Evolutionary conservation across 2,329 filamentous ascomycete genomes (phyloP).

Genomic region (Colletotrichum sansevieriae): DNA sequence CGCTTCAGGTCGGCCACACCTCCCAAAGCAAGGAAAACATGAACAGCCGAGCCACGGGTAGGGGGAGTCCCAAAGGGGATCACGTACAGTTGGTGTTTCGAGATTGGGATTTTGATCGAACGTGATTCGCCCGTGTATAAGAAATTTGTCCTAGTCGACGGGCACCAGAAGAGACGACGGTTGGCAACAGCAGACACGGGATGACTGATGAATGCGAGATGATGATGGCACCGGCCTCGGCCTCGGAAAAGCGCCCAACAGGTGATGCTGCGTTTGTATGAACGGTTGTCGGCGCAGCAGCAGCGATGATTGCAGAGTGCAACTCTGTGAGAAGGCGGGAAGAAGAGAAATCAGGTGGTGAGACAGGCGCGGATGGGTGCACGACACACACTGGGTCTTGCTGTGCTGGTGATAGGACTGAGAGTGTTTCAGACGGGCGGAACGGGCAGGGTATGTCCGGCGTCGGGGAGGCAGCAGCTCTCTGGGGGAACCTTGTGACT

Average conservation of each 20-base stretch:
- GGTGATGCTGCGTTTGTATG: constrained; percentile 1
- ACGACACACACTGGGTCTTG: constrained; percentile 39
- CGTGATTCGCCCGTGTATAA: constrained; percentile 44
- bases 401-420: constrained; percentile 37
- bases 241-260: constrained; percentile 8
- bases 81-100: constrained; percentile 61
- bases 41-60: constrained; percentile 51
- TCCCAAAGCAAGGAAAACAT: constrained; percentile 47
- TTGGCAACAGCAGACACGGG: constrained; percentile 7
- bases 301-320: constrained; percentile 13
- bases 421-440: constrained; percentile 58
- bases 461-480: constrained; percentile 37
- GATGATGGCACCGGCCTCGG: constrained; percentile 34
- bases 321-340: constrained; percentile 21
- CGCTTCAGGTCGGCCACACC: constrained; percentile 44
- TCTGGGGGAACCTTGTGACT: constrained; percentile 36
- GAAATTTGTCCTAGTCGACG: constrained; percentile 40
- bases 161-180: constrained; percentile 11
- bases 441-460: constrained; percentile 45
- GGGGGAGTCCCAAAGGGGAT: constrained; percentile 49
- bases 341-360: constrained; percentile 32
- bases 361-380: constrained; percentile 39
- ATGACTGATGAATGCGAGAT: constrained; percentile 18
- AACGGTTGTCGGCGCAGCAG: constrained; percentile 28
- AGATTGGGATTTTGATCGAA: constrained; percentile 46